A percentile compares a stretch with the other conserved stretches of the same genome.
Evolutionary conservation across 192 early-diverging fungal species (phyloP).

Genomic region (Diversispora eburnea): DNA sequence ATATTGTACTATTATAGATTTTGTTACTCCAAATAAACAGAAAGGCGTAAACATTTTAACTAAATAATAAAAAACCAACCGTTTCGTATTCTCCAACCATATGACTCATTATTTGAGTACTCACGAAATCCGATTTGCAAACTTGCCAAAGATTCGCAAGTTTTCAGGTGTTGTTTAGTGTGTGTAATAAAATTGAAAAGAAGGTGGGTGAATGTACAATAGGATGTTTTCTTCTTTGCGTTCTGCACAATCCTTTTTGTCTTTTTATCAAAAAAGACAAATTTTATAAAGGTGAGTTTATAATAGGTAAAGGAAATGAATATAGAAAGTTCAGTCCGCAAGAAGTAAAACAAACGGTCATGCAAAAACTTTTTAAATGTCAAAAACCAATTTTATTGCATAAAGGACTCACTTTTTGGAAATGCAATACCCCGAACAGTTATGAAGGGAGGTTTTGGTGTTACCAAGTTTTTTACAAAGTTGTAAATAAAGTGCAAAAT

Average conservation of each 20-base stretch:
- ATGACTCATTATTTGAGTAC: conserved; percentile 5
- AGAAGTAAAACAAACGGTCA: conserved; percentile 13
- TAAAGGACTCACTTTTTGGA: too few relatives aligned
- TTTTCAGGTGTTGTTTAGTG: not conserved
- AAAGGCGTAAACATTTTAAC: not conserved
- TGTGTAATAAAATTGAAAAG: not conserved
- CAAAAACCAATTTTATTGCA: too few relatives aligned
- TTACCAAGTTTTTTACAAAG: too few relatives aligned
- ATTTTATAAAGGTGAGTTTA: not conserved
- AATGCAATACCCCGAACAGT: too few relatives aligned
- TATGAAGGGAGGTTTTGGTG: too few relatives aligned
- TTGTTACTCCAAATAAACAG: not conserved
- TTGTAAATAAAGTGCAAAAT: too few relatives aligned
- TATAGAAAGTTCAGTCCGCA: conserved; percentile 1
- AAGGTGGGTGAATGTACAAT: not conserved
- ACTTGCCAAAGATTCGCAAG: not conserved
- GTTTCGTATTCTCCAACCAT: not conserved
- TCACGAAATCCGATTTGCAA: not conserved
- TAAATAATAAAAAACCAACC: not conserved
- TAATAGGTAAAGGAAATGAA: not conserved
- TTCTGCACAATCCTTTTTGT: conserved; percentile 4
- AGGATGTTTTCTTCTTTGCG: conserved; percentile 7
- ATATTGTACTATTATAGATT: not conserved
- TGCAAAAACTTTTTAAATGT: too few relatives aligned
- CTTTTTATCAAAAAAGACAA: not conserved